Evolutionary conservation across 1,284 basidiomycete species (phyloP), one percentile per base, ranked within the genome.

Genomic region (Malassezia psittaci): DNA sequence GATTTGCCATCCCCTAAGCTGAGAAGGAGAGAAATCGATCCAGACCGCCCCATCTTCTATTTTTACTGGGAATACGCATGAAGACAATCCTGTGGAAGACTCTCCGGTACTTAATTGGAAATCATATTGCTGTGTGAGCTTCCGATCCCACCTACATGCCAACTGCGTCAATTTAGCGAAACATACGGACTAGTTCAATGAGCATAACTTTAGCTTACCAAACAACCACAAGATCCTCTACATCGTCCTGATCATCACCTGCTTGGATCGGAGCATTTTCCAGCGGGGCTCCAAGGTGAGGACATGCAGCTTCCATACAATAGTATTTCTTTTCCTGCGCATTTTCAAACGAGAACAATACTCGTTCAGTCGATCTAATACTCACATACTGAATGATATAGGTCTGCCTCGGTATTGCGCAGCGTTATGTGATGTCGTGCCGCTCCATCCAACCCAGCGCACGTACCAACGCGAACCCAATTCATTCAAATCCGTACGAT

Each of bases 271-370:
- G 84, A 0, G 85, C 85, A 75, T 87, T 85, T 33, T 84, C 86
- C 68, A 89, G 79, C 48, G 88, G 86, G 5, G 86, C 87, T 2
- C 86, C 87, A 3, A 88, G 79, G 76, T 90, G 88, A 0, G 87
- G 87, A 69, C 88, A 89, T 10, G 81, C 81, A 8, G 86, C 83
- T 74, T 89, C 87, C 87, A 90, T 89, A 42, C 83, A 84, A 69
- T 88, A 89, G 48, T 54, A 72, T 19, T 3, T 34, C 24, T 12
- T 13, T 3, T 33, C 50, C 35, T 10, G 44, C 35, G 10, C 36
- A 43, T 57, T 29, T 41, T 67, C 50, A 39, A 72, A 66, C 37
- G 62, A 61, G 52, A 66, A 69, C 36, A 70, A 49, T 42, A 71
- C 57, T 58, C 47, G n/a, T 9, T 36, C 13, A 53, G 41, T 16